Base-by-base conservation (phyloP, 2,329 filamentous ascomycete genomes). In the Aspergillus pseudonomiae region DNA sequence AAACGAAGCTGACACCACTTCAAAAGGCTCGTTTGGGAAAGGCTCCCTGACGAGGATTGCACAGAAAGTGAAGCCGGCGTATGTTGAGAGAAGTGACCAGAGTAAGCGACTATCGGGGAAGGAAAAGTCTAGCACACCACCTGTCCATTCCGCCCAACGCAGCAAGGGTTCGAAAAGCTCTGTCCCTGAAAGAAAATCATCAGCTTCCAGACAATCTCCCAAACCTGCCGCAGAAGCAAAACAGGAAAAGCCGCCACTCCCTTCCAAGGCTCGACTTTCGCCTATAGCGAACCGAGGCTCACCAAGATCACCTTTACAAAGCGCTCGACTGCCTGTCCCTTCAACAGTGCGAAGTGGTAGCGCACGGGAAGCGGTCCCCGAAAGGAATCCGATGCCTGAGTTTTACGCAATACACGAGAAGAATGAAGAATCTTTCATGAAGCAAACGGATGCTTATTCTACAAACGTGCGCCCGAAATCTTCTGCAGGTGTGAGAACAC, bases 391-490 rank as follows among this genome's bases (percentile, higher is more conserved):
- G 34, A 66, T 63, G 53, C 59, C 70, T 24, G 75, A 74, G 7
- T 76, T 75, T 61, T 78, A 78, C 63, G 66, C 76, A 6, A 63
- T 80, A 16, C 75, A 73, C 34, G 78, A 80, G 60, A 75, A 74
- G 64, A 77, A 74, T 43, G 69, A 77, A 43, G 78, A 81, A 45
- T 78, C 79, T 2, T 77, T 76, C 45, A 66, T 81, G 26, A 73
- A 77, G 10, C 79, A 81, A 52, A 78, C 78, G 1, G 80, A 82
- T 66, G 70, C 80, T 5, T 81, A 78, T 67, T 80, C 80, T 36
- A 62, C 67, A 32, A 75, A 78, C 28, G 70, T 69, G 16, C 75
- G 77, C 19, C 73, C 80, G 6, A 73, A 74, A 19, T 82, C 80
- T 16, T 74, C 79, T 24, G 74, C 74, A 1, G 65, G 77, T n/a